Evolutionary conservation across 116 monocot species (phyloP).

Genomic region (Phalaenopsis hybrid): DNA sequence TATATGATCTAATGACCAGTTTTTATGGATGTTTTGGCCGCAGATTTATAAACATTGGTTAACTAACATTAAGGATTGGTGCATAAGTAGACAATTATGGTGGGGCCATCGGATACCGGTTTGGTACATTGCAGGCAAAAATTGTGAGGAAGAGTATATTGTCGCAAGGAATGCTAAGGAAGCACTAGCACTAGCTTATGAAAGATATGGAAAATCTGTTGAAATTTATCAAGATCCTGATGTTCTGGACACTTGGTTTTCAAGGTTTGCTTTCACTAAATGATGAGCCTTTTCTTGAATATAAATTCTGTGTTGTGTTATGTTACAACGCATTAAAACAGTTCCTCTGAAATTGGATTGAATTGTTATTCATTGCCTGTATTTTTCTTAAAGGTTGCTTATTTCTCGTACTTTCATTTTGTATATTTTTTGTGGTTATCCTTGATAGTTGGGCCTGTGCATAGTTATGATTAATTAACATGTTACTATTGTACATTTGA

Average conservation of each 20-base stretch:
- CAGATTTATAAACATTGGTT: constrained; percentile 96
- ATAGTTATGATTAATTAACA: not conserved
- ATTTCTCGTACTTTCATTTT: not conserved
- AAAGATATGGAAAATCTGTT: constrained; percentile 76
- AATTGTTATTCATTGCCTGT: not conserved
- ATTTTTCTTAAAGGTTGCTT: not conserved
- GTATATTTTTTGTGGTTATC: not conserved
- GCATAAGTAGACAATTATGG: constrained; percentile 98
- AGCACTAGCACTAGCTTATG: constrained; percentile 65
- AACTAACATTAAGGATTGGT: constrained; percentile 98
- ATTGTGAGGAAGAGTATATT: constrained; percentile 86
- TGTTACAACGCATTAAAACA: not conserved
- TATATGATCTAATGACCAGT: not conserved
- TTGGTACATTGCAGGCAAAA: constrained; percentile 87
- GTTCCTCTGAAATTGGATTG: not conserved
- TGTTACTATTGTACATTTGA: not conserved
- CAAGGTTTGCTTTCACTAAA: constrained; percentile 54
- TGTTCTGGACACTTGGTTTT: constrained; percentile 99
- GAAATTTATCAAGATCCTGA: constrained; percentile 99
- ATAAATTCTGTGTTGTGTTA: not conserved
- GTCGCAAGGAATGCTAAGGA: constrained; percentile 76
- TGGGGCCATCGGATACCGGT: constrained; percentile 99
- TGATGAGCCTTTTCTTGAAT: not conserved
- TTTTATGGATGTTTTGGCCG: constrained; percentile 15
- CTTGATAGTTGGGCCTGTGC: not conserved